phyloP scores from a whole-genome alignment of 495 filamentous ascomycete genomes.

The Penicillium simplicissimum region DNA sequence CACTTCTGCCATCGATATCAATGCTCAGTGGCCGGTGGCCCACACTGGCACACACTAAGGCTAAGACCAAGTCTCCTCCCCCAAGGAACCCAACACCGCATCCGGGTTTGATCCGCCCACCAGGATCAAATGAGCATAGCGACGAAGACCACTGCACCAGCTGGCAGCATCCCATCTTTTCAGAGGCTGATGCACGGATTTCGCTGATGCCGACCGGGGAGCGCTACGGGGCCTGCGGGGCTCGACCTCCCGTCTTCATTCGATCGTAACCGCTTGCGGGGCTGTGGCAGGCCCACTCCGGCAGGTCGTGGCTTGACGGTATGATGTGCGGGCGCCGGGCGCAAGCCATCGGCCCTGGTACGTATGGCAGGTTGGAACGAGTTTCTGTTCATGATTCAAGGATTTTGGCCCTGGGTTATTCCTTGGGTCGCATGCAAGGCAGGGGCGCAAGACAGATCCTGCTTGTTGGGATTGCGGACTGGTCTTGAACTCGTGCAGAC shows the following conservation, averaged over 20 bases:
- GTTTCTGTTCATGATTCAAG: neutral
- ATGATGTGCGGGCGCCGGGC: constrained; percentile 21
- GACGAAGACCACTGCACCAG: constrained; percentile 9
- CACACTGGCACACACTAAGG: neutral
- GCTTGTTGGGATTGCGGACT: neutral
- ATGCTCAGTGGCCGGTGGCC: neutral
- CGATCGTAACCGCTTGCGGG: constrained; percentile 29
- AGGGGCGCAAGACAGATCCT: neutral
- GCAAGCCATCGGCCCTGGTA: constrained; percentile 9
- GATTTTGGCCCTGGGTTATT: neutral
- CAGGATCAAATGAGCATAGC: constrained; percentile 18
- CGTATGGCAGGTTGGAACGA: neutral
- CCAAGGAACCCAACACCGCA: constrained; percentile 11
- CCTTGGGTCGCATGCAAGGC: neutral
- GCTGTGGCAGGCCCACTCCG: constrained; percentile 12
- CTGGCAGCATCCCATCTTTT: constrained; percentile 23
- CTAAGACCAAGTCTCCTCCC: neutral
- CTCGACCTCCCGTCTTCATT: constrained; percentile 5
- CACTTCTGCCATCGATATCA: neutral
- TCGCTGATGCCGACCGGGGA: constrained; percentile 10
- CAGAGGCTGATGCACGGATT: constrained; percentile 20
- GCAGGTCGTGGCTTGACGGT: constrained; percentile 17
- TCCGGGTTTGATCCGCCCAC: constrained; percentile 7
- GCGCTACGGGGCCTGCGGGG: neutral
- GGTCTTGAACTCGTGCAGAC: neutral